Evolutionary conservation across 257 asterid genomes (phyloP).

Genomic region (Petunia axillaris): DNA sequence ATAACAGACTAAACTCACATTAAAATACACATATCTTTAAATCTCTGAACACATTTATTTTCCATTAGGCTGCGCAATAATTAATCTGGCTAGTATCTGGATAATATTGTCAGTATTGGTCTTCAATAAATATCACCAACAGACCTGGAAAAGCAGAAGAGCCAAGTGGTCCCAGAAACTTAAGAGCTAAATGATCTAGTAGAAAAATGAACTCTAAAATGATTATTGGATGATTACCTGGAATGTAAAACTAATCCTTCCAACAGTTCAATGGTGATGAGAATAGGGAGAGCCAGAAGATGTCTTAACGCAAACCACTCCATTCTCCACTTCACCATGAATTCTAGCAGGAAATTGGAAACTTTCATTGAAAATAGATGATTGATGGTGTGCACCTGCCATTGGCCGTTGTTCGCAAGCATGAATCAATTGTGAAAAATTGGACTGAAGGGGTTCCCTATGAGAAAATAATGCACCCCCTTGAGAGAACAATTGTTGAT

Average conservation of each 20-base stretch:
- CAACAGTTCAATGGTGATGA: slow-evolving; percentile 68
- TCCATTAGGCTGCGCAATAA: no score
- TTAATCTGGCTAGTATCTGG: no score
- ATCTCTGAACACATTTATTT: no score
- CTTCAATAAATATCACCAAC: not conserved
- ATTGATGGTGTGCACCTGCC: slow-evolving; percentile 45
- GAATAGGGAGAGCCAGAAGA: slow-evolving; percentile 97
- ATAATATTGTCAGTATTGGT: not conserved
- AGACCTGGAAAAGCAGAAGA: not conserved
- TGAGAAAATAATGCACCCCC: slow-evolving; percentile 41
- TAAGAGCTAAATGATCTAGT: no score
- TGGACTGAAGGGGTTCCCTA: slow-evolving; percentile 99
- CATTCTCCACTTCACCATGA: slow-evolving; percentile 96
- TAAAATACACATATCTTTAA: no score
- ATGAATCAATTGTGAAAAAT: slow-evolving; percentile 86
- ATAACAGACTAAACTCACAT: no score
- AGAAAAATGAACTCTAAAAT: no score
- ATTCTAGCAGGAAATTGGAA: slow-evolving; percentile 84
- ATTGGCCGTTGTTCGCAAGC: slow-evolving; percentile 85
- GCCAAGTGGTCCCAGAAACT: not conserved
- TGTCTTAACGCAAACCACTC: slow-evolving; percentile 84
- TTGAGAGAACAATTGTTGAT: slow-evolving; percentile 63
- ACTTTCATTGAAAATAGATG: slow-evolving; percentile 57
- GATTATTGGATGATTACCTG: slow-evolving; percentile 31
- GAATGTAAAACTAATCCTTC: slow-evolving; percentile 28